Conservation (phyloP, 306 rosid species). For the Ammopiptanthus mongolicus region DNA sequence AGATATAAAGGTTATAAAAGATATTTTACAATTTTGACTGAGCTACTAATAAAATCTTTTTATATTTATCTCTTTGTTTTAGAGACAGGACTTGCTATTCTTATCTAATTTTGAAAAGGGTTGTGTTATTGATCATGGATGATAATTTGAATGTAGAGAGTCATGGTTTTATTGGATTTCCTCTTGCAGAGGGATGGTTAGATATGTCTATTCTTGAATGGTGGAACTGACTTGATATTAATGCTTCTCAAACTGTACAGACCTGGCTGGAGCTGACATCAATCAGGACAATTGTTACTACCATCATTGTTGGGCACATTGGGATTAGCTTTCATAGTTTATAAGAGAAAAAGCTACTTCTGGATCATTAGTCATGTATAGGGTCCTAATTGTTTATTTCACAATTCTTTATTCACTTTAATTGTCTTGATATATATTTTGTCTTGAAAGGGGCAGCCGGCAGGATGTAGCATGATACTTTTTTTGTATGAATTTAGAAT, state of each 20-base stretch:
- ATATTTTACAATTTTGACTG: background rate
- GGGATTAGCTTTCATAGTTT: background rate
- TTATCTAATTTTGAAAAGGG: background rate
- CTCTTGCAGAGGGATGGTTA: background rate
- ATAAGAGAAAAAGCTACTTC: background rate
- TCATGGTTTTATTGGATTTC: background rate
- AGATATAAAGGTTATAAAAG: background rate
- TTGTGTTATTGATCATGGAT: constrained; percentile 11
- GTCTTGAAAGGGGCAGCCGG: no score
- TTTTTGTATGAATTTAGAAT: background rate
- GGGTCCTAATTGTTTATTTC: background rate
- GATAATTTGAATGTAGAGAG: background rate
- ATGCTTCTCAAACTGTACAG: background rate
- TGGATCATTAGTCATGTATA: background rate
- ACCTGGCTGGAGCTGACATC: background rate
- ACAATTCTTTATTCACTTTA: background rate
- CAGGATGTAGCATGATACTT: background rate
- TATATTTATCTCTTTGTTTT: background rate
- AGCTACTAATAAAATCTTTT: no score
- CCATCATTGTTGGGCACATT: background rate
- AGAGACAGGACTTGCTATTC: background rate
- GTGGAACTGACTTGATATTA: background rate
- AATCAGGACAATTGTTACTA: background rate
- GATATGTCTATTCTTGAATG: constrained; percentile 2
- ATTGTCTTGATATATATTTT: background rate